Conservation (phyloP, 768 basidiomycete species). For the Leccinum aurantiacum region DNA sequence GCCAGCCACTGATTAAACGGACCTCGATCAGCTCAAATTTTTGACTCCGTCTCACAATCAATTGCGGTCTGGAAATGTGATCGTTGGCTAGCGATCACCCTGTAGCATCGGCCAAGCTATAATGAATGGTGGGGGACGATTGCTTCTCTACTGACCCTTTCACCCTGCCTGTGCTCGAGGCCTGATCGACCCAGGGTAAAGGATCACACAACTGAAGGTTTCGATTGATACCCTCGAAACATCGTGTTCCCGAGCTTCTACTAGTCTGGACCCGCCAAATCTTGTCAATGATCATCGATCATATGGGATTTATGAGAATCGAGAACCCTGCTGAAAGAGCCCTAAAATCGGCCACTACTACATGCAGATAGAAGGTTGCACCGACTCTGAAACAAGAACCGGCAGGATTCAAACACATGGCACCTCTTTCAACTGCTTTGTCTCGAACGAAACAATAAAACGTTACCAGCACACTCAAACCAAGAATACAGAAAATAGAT, state of each 20-base stretch:
- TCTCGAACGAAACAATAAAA: conserved; percentile 1
- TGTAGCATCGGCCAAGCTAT: not conserved
- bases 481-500: conserved; percentile 7
- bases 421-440: not conserved
- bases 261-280: not conserved
- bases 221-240: not conserved
- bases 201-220: not conserved
- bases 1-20: not conserved
- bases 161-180: not conserved
- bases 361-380: not conserved
- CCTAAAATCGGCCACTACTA: not conserved
- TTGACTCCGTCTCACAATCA: not conserved
- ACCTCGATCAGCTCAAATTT: not conserved
- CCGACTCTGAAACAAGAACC: not conserved
- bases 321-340: not conserved
- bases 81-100: not conserved
- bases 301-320: not conserved
- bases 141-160: not conserved
- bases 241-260: not conserved
- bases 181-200: not conserved
- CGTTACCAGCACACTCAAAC: conserved; percentile 4
- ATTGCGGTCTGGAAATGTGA: not conserved
- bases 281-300: not conserved
- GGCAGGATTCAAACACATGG: not conserved
- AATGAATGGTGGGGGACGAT: not conserved